Conservation (phyloP, 345 rosid genomes). For the Syzygium aqueum region DNA sequence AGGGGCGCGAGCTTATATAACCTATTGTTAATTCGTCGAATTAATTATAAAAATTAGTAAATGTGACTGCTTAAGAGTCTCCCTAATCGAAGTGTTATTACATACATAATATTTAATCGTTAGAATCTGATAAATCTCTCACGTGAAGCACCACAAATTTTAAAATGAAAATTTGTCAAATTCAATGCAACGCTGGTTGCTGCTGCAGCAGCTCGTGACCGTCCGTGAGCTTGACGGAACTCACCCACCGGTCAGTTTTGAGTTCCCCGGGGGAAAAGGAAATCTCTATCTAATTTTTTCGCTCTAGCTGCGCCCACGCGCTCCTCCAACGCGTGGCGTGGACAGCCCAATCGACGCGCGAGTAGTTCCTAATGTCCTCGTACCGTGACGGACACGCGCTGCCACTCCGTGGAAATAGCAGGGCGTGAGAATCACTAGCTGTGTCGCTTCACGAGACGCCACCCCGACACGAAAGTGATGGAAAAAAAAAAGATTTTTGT, state of each 20-base stretch:
- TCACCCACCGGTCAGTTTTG: neutral
- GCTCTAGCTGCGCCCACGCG: neutral
- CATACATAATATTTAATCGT: neutral
- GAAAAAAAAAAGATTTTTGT: neutral
- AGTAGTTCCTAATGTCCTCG: neutral
- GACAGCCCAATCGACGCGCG: neutral
- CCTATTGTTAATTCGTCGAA: neutral
- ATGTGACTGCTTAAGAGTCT: neutral
- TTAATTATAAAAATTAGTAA: accelerated
- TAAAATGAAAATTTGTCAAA: neutral
- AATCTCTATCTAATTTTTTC: neutral
- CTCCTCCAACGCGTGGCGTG: neutral
- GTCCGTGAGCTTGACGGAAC: neutral
- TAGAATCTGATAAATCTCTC: neutral
- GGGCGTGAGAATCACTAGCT: neutral
- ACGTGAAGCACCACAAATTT: neutral
- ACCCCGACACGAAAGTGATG: neutral
- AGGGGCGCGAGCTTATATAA: accelerated
- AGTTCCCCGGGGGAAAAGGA: neutral
- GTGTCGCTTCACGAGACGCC: neutral
- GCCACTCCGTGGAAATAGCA: neutral
- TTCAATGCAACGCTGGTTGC: neutral
- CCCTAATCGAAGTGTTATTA: neutral
- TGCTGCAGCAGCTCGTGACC: neutral
- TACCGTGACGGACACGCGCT: neutral